phyloP scores from a whole-genome alignment of 2,329 filamentous ascomycete species.

The Pleurostoma richardsiae region DNA sequence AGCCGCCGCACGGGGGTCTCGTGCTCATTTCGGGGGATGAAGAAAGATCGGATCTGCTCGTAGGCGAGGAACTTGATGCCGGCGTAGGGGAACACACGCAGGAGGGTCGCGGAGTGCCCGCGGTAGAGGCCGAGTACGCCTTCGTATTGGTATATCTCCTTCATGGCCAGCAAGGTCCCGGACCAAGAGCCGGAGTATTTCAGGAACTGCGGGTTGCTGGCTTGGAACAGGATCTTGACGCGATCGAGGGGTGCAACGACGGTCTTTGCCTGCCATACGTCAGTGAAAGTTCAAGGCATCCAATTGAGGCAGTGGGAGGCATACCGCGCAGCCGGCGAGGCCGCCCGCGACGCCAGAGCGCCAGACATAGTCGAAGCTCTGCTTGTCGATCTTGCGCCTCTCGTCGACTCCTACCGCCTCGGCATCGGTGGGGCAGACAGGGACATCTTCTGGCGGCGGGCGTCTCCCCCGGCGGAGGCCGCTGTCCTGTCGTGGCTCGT shows the following conservation, averaged over 20 bases:
- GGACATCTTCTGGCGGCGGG: constrained; percentile 23
- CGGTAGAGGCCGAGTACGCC: constrained; percentile 78
- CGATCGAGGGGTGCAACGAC: constrained; percentile 92
- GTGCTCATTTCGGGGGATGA: constrained; percentile 67
- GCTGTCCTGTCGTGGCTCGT: constrained; percentile 31
- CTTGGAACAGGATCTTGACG: constrained; percentile 98
- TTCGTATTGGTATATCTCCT: constrained; percentile 73
- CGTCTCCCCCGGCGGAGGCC: constrained; percentile 9
- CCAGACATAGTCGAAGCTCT: constrained; percentile 77
- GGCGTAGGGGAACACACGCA: constrained; percentile 95
- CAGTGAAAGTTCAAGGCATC: constrained; percentile 3
- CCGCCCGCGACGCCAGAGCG: constrained; percentile 84
- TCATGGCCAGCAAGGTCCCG: constrained; percentile 76
- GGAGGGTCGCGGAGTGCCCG: constrained; percentile 87
- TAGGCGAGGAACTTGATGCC: constrained; percentile 98
- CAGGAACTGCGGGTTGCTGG: constrained; percentile 86
- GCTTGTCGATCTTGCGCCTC: constrained; percentile 54
- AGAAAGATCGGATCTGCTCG: constrained; percentile 79
- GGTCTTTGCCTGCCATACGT: constrained; percentile 71
- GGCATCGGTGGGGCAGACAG: constrained; percentile 45
- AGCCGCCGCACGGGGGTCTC: constrained; percentile 79
- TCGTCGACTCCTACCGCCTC: constrained; percentile 39
- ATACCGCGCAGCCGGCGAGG: constrained; percentile 83
- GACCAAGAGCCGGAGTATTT: constrained; percentile 90
- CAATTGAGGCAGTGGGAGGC: constrained; percentile 23